Base-by-base conservation (phyloP, 495 filamentous ascomycete species). In the Daldinia bambusicola region DNA sequence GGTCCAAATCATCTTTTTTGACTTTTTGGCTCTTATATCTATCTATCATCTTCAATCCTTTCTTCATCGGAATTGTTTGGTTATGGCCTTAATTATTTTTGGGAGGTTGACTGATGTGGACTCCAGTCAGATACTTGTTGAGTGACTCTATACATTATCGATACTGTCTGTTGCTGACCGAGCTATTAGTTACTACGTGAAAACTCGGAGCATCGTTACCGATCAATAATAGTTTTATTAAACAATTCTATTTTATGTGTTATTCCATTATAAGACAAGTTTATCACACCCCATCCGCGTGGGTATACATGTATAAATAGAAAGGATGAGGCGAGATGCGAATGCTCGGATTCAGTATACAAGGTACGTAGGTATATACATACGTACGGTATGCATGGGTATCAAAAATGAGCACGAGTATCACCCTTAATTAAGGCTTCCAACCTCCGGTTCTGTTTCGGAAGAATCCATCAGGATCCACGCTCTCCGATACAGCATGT, bases 401-500 rank as follows among this genome's bases (percentile, higher is more conserved):
- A 48, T 48, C 18, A 53, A 53, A 34, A 37, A 7, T 13, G 18
- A 16, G 20, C 18, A 52, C 5, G 0, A 6, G 13, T n/a, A 9
- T 9, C 34, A 7, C 32, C 32, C 13, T n/a, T n/a, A n/a, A n/a
- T 66, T 50, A 77, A 13, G 75, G 75, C 57, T 77, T 77, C 75
- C 75, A 77, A 0, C 87, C 86, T 20, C 84, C 84, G 9, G 82
- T 88, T 57, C 84, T 78, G 40, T 76, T 81, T 72, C 85, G 83
- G 77, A 86, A 87, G 72, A 88, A 84, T 1, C 78, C 74, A 14
- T 85, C 74, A 13, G 86, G 86, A 68, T 88, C 86, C 63, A 87
- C 86, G 63, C 72, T 75, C 26, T 71, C 64, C 13, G 75, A 57
- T 10, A 80, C 80, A 48, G 82, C 40, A 43, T 83, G 79, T 1